Conservation (phyloP, 495 filamentous ascomycete genomes). For the Chaetomium fimeti region DNA sequence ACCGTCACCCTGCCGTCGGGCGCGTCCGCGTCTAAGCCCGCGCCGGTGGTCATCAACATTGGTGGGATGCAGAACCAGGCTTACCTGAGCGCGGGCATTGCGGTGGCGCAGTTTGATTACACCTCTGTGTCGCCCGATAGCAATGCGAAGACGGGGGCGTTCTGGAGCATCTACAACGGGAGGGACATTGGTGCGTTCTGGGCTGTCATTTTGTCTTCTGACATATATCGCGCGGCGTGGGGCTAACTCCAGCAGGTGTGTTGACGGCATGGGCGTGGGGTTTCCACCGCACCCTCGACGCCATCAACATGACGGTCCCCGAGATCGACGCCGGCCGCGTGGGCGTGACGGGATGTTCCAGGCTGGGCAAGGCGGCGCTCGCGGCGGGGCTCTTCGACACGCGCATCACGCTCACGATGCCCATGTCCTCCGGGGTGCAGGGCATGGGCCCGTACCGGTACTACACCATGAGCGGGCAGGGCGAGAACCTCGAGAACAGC, state of each 20-base stretch:
- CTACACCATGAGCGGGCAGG: slow-evolving; percentile 52
- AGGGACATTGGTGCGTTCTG: slow-evolving; percentile 48
- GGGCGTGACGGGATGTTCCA: slow-evolving; percentile 54
- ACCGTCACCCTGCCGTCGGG: slow-evolving; percentile 45
- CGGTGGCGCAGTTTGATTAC: slow-evolving; percentile 54
- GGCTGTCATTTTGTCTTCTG: neutral
- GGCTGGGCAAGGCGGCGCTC: slow-evolving; percentile 52
- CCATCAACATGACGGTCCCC: slow-evolving; percentile 47
- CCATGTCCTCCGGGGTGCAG: slow-evolving; percentile 55
- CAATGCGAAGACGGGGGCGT: slow-evolving; percentile 51
- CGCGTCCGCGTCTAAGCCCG: slow-evolving; percentile 39
- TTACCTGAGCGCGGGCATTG: slow-evolving; percentile 51
- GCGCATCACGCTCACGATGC: slow-evolving; percentile 56
- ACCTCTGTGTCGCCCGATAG: slow-evolving; percentile 51
- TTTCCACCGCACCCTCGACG: slow-evolving; percentile 55
- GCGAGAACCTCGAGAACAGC: slow-evolving; percentile 55
- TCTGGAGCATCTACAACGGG: slow-evolving; percentile 54
- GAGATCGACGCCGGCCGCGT: slow-evolving; percentile 50
- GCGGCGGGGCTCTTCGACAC: slow-evolving; percentile 53
- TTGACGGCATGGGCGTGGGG: slow-evolving; percentile 56
- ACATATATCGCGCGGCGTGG: neutral
- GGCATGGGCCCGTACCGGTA: slow-evolving; percentile 54
- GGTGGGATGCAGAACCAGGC: slow-evolving; percentile 54
- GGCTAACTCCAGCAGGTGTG: slow-evolving; percentile 35
- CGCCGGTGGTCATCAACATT: slow-evolving; percentile 55